Evolutionary conservation across 2,329 filamentous ascomycete genomes (phyloP).

Genomic region (Leptographium radiaticola): DNA sequence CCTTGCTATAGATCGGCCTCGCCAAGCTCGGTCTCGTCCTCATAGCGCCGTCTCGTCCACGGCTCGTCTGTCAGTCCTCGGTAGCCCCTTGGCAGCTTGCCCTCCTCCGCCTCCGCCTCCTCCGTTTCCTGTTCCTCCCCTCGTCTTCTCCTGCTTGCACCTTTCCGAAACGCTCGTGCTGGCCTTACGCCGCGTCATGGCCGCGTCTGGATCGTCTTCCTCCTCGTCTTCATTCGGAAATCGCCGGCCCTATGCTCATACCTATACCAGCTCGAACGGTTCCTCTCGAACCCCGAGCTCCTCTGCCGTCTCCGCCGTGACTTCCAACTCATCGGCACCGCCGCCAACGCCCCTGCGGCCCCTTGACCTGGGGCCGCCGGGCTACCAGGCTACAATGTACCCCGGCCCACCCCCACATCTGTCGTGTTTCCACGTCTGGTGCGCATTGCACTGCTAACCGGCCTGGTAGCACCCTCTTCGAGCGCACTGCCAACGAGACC

Average conservation of each 20-base stretch:
- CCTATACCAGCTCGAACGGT: slow-evolving; percentile 29
- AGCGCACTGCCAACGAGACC: slow-evolving; percentile 33
- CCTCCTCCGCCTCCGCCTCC: background rate
- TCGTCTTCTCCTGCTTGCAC: background rate
- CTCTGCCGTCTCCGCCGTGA: slow-evolving; percentile 30
- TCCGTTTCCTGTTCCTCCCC: background rate
- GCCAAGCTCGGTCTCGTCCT: background rate
- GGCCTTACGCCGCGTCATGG: slow-evolving; percentile 11
- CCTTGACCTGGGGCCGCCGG: slow-evolving; percentile 38
- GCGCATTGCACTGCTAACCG: slow-evolving; percentile 1
- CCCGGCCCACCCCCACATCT: background rate
- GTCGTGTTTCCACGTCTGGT: background rate
- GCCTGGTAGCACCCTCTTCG: slow-evolving; percentile 31
- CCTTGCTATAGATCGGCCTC: background rate
- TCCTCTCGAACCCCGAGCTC: slow-evolving; percentile 31
- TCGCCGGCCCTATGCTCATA: slow-evolving; percentile 26
- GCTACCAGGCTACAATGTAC: slow-evolving; percentile 41
- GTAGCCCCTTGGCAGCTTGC: background rate
- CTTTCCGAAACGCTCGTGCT: background rate
- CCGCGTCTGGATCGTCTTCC: slow-evolving; percentile 26
- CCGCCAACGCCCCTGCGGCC: slow-evolving; percentile 26
- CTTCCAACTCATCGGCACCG: slow-evolving; percentile 25
- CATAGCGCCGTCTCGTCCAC: background rate
- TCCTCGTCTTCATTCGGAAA: slow-evolving; percentile 31
- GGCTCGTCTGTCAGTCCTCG: background rate